phyloP scores from a whole-genome alignment of 2,329 filamentous ascomycete genomes.

The Neofusicoccum ribis region DNA sequence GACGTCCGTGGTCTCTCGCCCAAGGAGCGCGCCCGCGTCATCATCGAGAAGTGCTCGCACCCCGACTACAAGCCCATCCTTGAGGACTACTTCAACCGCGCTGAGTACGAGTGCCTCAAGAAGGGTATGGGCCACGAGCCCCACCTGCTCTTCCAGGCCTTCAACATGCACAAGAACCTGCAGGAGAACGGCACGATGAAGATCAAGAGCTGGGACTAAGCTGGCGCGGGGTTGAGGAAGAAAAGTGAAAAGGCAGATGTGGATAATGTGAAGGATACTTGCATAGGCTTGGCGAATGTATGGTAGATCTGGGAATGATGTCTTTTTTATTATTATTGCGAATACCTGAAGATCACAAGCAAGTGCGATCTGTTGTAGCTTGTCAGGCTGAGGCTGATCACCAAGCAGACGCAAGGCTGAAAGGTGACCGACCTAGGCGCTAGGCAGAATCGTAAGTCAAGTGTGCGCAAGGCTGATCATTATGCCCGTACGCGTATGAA shows the following conservation, averaged over 20 bases:
- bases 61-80: conserved; percentile 82
- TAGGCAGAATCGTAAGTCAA: too few relatives aligned
- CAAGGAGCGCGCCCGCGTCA: conserved; percentile 76
- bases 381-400: too few relatives aligned
- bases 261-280: background rate
- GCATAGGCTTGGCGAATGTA: conserved; percentile 9
- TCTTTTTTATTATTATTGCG: background rate
- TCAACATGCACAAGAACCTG: conserved; percentile 86
- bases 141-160: conserved; percentile 80
- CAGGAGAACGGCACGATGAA: conserved; percentile 87
- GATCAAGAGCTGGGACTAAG: conserved; percentile 62
- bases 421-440: too few relatives aligned
- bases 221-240: background rate
- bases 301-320: conserved; percentile 5
- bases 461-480: too few relatives aligned
- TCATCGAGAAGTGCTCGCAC: conserved; percentile 85
- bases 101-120: conserved; percentile 79
- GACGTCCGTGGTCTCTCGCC: conserved; percentile 82
- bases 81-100: conserved; percentile 78
- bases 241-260: background rate
- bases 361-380: too few relatives aligned
- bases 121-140: conserved; percentile 92
- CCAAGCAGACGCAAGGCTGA: too few relatives aligned
- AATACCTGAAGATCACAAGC: too few relatives aligned
- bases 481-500: too few relatives aligned